Evolutionary conservation across 2,329 filamentous ascomycete genomes (phyloP).

Genomic region (Elsinoe necatrix): DNA sequence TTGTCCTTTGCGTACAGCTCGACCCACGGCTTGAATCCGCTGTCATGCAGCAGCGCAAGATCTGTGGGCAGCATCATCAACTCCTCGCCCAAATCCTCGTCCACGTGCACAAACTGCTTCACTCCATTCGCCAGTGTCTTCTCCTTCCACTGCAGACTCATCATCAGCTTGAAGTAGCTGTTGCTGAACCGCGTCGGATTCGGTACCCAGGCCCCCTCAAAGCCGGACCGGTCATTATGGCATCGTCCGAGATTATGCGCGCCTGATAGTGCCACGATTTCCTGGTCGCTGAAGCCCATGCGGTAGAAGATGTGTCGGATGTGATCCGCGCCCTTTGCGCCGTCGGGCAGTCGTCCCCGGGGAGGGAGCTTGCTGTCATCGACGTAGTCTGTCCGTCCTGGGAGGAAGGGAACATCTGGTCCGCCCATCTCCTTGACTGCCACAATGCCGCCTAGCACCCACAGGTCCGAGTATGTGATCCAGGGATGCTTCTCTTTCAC

Average conservation of each 20-base stretch:
- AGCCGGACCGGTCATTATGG: slow-evolving; percentile 48
- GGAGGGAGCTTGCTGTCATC: slow-evolving; percentile 53
- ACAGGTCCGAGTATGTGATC: slow-evolving; percentile 59
- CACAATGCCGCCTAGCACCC: slow-evolving; percentile 53
- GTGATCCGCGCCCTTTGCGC: slow-evolving; percentile 46
- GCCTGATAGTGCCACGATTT: slow-evolving; percentile 50
- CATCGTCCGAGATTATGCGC: slow-evolving; percentile 51
- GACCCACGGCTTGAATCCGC: slow-evolving; percentile 48
- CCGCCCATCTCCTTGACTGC: slow-evolving; percentile 55
- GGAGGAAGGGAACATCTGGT: slow-evolving; percentile 47
- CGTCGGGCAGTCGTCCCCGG: slow-evolving; percentile 49
- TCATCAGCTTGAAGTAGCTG: slow-evolving; percentile 48
- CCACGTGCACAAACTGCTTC: slow-evolving; percentile 51
- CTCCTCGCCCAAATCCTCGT: slow-evolving; percentile 48
- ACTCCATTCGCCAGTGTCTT: slow-evolving; percentile 46
- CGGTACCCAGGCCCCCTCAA: slow-evolving; percentile 47
- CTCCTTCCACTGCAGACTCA: slow-evolving; percentile 46
- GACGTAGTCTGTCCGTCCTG: slow-evolving; percentile 54
- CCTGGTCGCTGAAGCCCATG: slow-evolving; percentile 54
- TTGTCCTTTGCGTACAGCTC: slow-evolving; percentile 53
- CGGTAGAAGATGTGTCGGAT: slow-evolving; percentile 49
- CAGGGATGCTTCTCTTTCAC: slow-evolving; percentile 51
- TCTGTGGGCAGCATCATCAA: slow-evolving; percentile 62
- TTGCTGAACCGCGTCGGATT: slow-evolving; percentile 50
- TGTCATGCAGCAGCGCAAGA: slow-evolving; percentile 49